Base-by-base conservation (phyloP, 192 early-diverging fungal species). In the Gaertneriomyces semiglobifer region DNA sequence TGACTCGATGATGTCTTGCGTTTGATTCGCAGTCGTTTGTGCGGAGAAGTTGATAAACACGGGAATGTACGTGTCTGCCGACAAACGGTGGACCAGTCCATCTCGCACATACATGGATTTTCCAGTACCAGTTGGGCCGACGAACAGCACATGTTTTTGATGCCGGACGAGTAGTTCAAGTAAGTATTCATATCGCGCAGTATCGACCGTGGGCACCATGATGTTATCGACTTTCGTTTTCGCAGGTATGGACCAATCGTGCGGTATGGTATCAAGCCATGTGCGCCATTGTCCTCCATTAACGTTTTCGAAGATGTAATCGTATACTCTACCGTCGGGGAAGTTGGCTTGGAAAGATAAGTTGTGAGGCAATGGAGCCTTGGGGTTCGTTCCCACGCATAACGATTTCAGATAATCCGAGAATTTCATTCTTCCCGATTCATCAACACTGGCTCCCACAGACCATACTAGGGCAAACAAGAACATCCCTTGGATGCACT, bases 41-140 rank as follows among this genome's bases (percentile, higher is more conserved):
- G 84, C 84, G 12, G 84, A 85, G 62, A 85, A 84, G 39, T 76
- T 82, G 66, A 85, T 79, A 54, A 84, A 85, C 8, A 70, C 63
- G 3, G 82, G 79, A 40, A 80, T 74, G 63, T 76, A 85, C 3
- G 65, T 50, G 14, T 85, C 84, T 20, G 75, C 76, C 10, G 77
- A 62, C 25, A 85, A 51, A 10, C 66, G 65, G 44, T 80, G 84
- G 62, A 82, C 77, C 16, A 85, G 52, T 10, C 76, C 77, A 52
- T 85, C 78, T 43, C 68, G 57, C n/a, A 85, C 77, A 58, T 85
- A 85, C 77, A 82, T 82, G n/a, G 81, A 82, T 57, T 85, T 85
- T 6, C 84, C 84, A 2, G 84, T 85, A 43, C 84, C 84, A 0
- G 84, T 85, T 5, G 84, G 81, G 1, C 84, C 84, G 4, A 85